Conservation (phyloP, 1,284 basidiomycete species). For the Malassezia brasiliensis region DNA sequence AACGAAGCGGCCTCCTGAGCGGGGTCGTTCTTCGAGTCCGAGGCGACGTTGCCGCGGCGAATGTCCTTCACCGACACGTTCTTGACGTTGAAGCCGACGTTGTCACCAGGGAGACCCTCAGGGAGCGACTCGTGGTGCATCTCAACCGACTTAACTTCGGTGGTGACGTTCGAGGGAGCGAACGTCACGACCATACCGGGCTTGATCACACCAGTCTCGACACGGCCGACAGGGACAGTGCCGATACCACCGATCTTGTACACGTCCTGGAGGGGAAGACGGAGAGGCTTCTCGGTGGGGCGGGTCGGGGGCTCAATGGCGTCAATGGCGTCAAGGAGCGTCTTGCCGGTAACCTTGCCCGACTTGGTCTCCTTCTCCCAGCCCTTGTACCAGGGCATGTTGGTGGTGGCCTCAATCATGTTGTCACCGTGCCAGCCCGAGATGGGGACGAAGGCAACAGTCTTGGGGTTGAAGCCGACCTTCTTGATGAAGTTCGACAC, state of each 20-base stretch:
- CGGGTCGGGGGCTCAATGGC: slow-evolving; percentile 94
- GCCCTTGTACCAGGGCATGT: slow-evolving; percentile 99
- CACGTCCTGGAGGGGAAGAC: slow-evolving; percentile 99
- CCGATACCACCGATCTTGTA: slow-evolving; percentile 99
- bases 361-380: slow-evolving; percentile 63
- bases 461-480: slow-evolving; percentile 99
- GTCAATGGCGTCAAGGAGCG: slow-evolving; percentile 98
- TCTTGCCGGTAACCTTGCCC: slow-evolving; percentile 91
- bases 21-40: slow-evolving; percentile 99
- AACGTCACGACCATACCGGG: slow-evolving; percentile 94
- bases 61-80: slow-evolving; percentile 99
- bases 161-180: slow-evolving; percentile 94
- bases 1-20: slow-evolving; percentile 98
- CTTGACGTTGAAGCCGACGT: slow-evolving; percentile 84
- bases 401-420: slow-evolving; percentile 77
- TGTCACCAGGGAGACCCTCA: slow-evolving; percentile 93
- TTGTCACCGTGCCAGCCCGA: slow-evolving; percentile 99
- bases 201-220: slow-evolving; percentile 99
- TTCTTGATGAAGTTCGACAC: slow-evolving; percentile 99
- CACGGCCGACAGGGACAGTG: slow-evolving; percentile 99
- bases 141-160: slow-evolving; percentile 99
- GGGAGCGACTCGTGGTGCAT: slow-evolving; percentile 99
- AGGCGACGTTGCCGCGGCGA: slow-evolving; percentile 96
- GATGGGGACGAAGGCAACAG: slow-evolving; percentile 96
- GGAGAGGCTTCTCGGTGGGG: slow-evolving; percentile 98